Conservation (phyloP, 805 yeast genomes). For the Saccharomyces jurei region DNA sequence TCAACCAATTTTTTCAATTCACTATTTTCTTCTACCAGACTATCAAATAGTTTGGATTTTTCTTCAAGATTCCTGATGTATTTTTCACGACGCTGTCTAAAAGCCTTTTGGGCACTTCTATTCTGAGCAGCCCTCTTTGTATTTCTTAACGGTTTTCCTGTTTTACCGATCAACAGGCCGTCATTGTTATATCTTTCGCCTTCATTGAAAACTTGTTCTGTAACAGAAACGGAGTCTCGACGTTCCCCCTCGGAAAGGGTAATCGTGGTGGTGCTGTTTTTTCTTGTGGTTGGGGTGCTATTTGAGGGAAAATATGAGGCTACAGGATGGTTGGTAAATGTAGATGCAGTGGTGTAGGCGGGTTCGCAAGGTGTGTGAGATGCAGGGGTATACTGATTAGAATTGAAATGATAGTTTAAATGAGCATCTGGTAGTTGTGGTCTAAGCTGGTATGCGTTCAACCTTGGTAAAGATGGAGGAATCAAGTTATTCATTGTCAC, state of each 20-base stretch:
- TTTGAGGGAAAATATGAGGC: neutral
- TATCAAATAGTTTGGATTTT: slow-evolving; percentile 55
- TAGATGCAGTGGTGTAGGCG: neutral
- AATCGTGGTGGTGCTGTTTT: neutral
- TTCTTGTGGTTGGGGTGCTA: neutral
- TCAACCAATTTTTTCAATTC: slow-evolving; percentile 38
- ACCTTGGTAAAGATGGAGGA: neutral
- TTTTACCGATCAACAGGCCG: slow-evolving; percentile 21
- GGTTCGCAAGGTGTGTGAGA: neutral
- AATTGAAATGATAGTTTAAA: neutral
- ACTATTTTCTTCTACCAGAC: slow-evolving; percentile 56
- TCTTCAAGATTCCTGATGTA: slow-evolving; percentile 73
- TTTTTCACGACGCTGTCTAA: slow-evolving; percentile 74
- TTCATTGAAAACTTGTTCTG: slow-evolving; percentile 1
- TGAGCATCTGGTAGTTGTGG: neutral
- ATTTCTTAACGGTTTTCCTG: slow-evolving; percentile 28
- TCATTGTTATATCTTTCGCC: slow-evolving; percentile 15
- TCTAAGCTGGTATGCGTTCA: neutral
- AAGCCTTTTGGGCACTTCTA: slow-evolving; percentile 86
- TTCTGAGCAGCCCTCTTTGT: slow-evolving; percentile 89
- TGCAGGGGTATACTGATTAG: neutral
- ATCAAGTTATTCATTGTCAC: neutral
- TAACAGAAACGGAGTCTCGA: neutral
- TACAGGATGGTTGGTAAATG: neutral
- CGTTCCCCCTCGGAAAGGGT: neutral